Conservation (phyloP, 2,329 filamentous ascomycete species). For the Blastomyces parvus region DNA sequence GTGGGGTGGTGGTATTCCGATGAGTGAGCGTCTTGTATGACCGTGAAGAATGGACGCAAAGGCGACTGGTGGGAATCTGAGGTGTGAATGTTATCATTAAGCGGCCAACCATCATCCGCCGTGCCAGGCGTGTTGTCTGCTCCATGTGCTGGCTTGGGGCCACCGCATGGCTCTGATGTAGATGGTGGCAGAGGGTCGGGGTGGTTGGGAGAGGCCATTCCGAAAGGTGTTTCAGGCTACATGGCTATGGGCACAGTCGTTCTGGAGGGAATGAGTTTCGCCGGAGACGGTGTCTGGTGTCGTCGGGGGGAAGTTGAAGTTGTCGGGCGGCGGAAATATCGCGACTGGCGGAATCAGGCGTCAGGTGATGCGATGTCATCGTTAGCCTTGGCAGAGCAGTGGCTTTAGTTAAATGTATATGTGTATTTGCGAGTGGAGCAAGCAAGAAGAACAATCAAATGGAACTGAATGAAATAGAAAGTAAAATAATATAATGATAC, state of each 20-base stretch:
- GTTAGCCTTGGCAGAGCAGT: too few relatives aligned
- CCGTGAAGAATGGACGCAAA: slow-evolving; percentile 75
- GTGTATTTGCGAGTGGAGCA: neutral
- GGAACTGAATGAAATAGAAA: neutral
- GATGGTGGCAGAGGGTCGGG: neutral
- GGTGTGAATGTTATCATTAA: slow-evolving; percentile 11
- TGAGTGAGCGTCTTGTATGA: slow-evolving; percentile 67
- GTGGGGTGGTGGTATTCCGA: slow-evolving; percentile 71
- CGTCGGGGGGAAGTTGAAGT: too few relatives aligned
- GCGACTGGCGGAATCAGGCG: too few relatives aligned
- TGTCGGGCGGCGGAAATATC: too few relatives aligned
- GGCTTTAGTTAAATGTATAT: too few relatives aligned
- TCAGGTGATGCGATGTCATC: too few relatives aligned
- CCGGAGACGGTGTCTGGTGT: too few relatives aligned
- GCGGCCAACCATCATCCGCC: neutral
- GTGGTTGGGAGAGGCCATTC: neutral
- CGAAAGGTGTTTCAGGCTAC: neutral
- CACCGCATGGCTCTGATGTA: neutral
- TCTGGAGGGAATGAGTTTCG: neutral
- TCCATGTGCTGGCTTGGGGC: neutral
- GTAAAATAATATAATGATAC: neutral
- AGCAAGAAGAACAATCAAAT: neutral
- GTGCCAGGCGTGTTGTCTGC: neutral
- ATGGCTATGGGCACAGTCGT: neutral
- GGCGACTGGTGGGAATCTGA: slow-evolving; percentile 27